Conservation (phyloP, 2,329 filamentous ascomycete species). For the Dryadomyces sulphureus region DNA sequence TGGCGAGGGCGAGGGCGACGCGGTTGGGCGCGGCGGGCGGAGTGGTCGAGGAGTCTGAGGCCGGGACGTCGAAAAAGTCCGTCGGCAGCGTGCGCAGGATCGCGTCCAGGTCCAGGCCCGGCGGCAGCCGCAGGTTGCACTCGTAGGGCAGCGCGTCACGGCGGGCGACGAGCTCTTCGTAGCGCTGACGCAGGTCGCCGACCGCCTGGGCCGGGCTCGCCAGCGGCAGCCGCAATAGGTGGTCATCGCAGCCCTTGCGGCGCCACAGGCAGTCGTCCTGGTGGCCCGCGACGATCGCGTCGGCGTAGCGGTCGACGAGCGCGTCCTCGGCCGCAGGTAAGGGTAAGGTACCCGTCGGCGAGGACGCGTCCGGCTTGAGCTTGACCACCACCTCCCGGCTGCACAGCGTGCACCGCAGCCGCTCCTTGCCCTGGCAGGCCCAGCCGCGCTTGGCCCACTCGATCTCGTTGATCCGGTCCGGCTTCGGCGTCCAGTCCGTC, state of each 20-base stretch:
- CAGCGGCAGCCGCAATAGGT: conserved; percentile 46
- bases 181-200: conserved; percentile 43
- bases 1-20: conserved; percentile 51
- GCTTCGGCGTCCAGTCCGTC: conserved; percentile 88
- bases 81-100: conserved; percentile 33
- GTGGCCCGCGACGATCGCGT: conserved; percentile 61
- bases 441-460: conserved; percentile 92
- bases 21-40: conserved; percentile 29
- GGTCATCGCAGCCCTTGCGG: conserved; percentile 68
- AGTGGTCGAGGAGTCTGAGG: conserved; percentile 10
- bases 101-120: conserved; percentile 33
- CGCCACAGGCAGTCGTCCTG: conserved; percentile 75
- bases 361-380: background rate
- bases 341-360: conserved; percentile 58
- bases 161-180: conserved; percentile 44
- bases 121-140: conserved; percentile 44
- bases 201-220: conserved; percentile 46
- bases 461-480: conserved; percentile 70
- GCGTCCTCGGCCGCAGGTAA: conserved; percentile 49
- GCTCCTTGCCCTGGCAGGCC: conserved; percentile 71
- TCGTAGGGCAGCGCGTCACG: conserved; percentile 43
- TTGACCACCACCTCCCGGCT: conserved; percentile 64
- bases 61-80: conserved; percentile 32
- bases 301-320: conserved; percentile 61
- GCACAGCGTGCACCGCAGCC: conserved; percentile 74